These are phyloP conservation scores for Globisporangium nunn DNA, from an alignment of 352 stramenopile genomes.

Conservation along the genomic window DNA sequence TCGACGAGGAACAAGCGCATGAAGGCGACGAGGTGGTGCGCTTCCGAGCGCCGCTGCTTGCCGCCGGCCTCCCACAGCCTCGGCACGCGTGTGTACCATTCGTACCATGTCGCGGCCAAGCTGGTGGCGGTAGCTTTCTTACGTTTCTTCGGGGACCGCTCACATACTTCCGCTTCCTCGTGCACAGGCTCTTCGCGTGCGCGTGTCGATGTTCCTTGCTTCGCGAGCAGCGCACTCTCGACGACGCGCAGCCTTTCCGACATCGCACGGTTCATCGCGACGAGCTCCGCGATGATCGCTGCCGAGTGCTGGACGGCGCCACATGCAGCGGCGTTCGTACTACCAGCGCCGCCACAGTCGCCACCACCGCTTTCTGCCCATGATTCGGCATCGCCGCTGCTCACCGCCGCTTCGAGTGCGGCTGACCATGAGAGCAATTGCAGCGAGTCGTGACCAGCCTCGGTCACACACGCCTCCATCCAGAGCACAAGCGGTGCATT, in stretches of 20 bases:
- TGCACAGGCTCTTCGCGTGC: neutral
- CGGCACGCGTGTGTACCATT: neutral
- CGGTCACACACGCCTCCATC: neutral
- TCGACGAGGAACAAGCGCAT: neutral
- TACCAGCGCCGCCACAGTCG: too few relatives aligned
- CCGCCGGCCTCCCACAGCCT: neutral
- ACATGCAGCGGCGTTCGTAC: too few relatives aligned
- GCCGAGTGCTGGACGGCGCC: neutral
- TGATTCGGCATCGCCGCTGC: too few relatives aligned
- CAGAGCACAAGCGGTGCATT: neutral
- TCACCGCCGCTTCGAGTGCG: neutral
- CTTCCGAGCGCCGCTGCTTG: neutral
- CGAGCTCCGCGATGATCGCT: neutral
- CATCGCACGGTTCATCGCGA: neutral
- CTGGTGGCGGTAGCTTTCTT: neutral
- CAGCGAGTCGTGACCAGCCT: neutral
- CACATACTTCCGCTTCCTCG: neutral
- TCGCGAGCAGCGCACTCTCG: neutral
- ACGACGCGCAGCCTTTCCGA: neutral
- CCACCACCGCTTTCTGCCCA: too few relatives aligned
- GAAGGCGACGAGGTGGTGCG: neutral
- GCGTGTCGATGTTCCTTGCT: neutral
- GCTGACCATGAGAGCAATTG: neutral
- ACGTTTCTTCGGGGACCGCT: neutral
- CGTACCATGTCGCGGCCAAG: neutral